Base-by-base conservation (phyloP, 192 early-diverging fungal genomes). In the Obelidium mucronatum region DNA sequence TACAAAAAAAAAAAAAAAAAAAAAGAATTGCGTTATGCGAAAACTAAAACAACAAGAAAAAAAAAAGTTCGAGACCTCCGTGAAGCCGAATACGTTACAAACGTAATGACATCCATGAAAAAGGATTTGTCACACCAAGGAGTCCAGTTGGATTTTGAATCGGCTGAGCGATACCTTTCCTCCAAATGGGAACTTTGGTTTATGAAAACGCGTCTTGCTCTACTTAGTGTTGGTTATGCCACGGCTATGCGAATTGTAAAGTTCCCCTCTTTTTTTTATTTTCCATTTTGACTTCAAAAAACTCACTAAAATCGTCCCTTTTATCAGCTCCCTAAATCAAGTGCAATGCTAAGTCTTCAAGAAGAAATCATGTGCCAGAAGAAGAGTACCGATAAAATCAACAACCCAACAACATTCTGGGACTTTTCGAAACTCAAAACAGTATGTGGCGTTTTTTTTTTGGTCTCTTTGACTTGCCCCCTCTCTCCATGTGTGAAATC, bases 101-200 rank as follows among this genome's bases (percentile, higher is more conserved):
- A 80, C 31, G 70, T 80, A 30, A 76, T 89, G 70, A 78, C 60
- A 8, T 42, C 63, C 11, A 78, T 89, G 11, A 89, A 89, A 69
- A 80, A 82, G 77, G 87, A 89, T 59, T 31, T 89, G 19, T 60
- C 67, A 4, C 77, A 83, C 37, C 82, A 83, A 40, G 87, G 87
- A 6, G 28, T 42, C 8, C 77, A 73, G 28, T 78, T 81, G 3
- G 87, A 89, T 26, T 84, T 77, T 60, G 73, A 48, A 15, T 44
- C 75, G 19, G 82, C 85, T 2, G 73, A 82, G 52, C 62, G 66
- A 17, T 82, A 82, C 42, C 44, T 89, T 3, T 3, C 30, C 0
- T 70, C 73, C n/a, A 79, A 83, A 73, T 87, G 83, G 85, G 64
- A 85, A 37, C 60, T 86, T 40, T 89, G 87, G 87, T 77, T 80